Evolutionary conservation across 805 yeast species (phyloP).

Genomic region (Candida silvatica): DNA sequence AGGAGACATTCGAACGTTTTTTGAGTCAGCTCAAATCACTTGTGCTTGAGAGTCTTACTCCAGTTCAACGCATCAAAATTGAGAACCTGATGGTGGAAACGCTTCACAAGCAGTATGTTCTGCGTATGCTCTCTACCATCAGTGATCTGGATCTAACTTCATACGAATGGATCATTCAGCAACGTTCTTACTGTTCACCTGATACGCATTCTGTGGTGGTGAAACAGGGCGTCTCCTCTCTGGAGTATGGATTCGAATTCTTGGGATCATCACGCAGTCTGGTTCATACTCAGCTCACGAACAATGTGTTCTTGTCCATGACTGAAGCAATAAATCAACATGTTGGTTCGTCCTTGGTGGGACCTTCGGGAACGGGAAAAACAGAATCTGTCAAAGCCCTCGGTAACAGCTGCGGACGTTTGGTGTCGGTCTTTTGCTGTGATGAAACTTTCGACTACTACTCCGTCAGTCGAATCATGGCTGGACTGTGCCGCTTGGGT

Average conservation of each 20-base stretch:
- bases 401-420: constrained; percentile 69
- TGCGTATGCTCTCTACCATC: too few relatives aligned
- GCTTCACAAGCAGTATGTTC: constrained; percentile 46
- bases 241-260: constrained; percentile 74
- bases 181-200: constrained; percentile 34
- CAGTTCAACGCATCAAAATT: constrained; percentile 31
- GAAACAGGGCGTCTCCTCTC: constrained; percentile 40
- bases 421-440: constrained; percentile 84
- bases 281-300: constrained; percentile 69
- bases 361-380: constrained; percentile 98
- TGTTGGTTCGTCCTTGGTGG: constrained; percentile 86
- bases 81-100: constrained; percentile 63
- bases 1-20: not conserved
- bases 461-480: constrained; percentile 66
- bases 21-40: constrained; percentile 20
- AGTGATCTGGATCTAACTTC: too few relatives aligned
- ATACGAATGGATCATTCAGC: constrained; percentile 45
- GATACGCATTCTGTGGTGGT: constrained; percentile 28
- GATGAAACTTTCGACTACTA: constrained; percentile 82
- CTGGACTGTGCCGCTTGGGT: constrained; percentile 77
- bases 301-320: constrained; percentile 57
- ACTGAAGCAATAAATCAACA: constrained; percentile 64
- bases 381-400: constrained; percentile 85
- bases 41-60: constrained; percentile 20
- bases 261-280: constrained; percentile 65